These are phyloP conservation scores for rapeseed (Brassica napus) DNA, from an alignment of 345 rosid species.

Conservation along the genomic window DNA sequence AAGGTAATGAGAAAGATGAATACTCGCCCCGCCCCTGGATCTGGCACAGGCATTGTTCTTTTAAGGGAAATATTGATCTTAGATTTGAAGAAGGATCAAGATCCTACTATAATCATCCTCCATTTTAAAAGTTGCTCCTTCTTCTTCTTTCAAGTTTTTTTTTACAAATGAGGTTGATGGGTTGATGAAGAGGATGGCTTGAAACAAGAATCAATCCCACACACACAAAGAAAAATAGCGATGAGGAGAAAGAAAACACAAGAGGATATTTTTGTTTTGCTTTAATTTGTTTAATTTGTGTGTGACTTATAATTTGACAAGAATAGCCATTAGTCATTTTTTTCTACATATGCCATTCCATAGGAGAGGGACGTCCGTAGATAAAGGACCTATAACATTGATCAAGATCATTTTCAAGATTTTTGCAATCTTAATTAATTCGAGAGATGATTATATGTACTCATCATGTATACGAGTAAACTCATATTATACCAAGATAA, in stretches of 20 bases:
- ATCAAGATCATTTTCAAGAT: constrained; percentile 18
- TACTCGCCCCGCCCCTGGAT: constrained; percentile 61
- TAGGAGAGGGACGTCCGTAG: constrained; percentile 42
- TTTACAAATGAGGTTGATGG: constrained; percentile 8
- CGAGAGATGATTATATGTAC: neutral
- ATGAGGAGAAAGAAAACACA: constrained; percentile 20
- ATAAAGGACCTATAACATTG: constrained; percentile 28
- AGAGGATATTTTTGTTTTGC: constrained; percentile 28
- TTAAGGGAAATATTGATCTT: constrained; percentile 11
- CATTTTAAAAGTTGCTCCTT: constrained; percentile 18
- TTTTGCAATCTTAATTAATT: constrained; percentile 9
- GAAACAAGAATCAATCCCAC: constrained; percentile 22
- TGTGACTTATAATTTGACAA: constrained; percentile 42
- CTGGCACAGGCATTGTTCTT: constrained; percentile 66
- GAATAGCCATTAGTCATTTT: constrained; percentile 28
- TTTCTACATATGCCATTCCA: constrained; percentile 30
- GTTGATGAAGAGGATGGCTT: constrained; percentile 11
- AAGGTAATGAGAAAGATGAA: constrained; percentile 62
- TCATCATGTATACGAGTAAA: neutral
- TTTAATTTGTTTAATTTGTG: constrained; percentile 24
- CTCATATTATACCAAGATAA: neutral
- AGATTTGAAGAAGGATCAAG: constrained; percentile 17
- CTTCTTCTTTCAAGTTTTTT: neutral
- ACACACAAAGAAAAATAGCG: neutral
- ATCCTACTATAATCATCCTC: constrained; percentile 34